Base-by-base conservation (phyloP, 169 alveolate genomes). In the Cryptosporidium meleagridis region DNA sequence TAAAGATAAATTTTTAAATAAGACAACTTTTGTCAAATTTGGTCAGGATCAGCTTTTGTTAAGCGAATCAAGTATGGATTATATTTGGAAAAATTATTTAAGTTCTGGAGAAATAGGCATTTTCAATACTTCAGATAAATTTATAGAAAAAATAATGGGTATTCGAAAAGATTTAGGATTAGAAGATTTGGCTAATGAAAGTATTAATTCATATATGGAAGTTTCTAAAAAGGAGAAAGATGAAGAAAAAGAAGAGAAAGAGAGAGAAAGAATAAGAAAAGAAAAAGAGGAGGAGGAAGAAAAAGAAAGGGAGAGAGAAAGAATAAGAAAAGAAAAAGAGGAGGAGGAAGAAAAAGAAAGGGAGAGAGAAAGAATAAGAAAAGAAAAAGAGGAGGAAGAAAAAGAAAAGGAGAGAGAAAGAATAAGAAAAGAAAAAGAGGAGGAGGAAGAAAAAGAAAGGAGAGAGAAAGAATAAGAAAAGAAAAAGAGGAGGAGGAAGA, bases 11-110 rank as follows among this genome's bases (percentile, higher is more conserved):
- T 23, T 23, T 14, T 18, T 80, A 16, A 44, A 29, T 21, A 80
- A n/a, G 41, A n/a, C 1, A 21, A 41, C 80, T n/a, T 80, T 80
- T 62, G 26, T 80, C 21, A 65, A 80, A 23, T 80, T 80, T 80
- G 89, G 80, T 18, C 67, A 41, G 52, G 75, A 80, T 62, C 73
- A 80, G 12, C 70, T 80, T 12, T 53, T 52, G n/a, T 62, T 80
- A 23, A 65, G 68, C 44, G 67, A 37, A 21, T 10, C 31, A 9
- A 18, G n/a, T 26, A 44, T 65, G 75, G 70, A 80, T 62, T 18
- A 65, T 44, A 80, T 80, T 61, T 80, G 89, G 89, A 44, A 62
- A 5, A 59, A 80, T 62, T 80, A 80, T 44, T 37, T 80, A 6
- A 48, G 37, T 26, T 35, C 53, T 31, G 72, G 53, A 44, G 84